These are phyloP conservation scores for Fusarium sp. DNA, from an alignment of 2,329 filamentous ascomycete genomes.

Conservation along the genomic window DNA sequence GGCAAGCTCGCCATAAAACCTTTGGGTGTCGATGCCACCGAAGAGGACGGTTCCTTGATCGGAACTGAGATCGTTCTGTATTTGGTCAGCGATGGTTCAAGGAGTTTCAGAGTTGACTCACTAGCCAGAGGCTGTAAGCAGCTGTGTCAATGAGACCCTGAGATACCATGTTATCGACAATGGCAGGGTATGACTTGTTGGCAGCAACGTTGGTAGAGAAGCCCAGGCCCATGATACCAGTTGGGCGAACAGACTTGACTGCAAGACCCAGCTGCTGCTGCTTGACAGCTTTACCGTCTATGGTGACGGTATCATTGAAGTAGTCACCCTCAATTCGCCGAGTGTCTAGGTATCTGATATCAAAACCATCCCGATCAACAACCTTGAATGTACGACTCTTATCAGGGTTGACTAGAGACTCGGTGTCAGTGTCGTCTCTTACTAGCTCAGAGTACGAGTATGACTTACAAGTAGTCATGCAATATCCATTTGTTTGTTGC, in stretches of 20 bases:
- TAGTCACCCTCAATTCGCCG: slow-evolving; percentile 67
- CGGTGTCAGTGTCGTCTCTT: neutral
- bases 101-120: slow-evolving; percentile 38
- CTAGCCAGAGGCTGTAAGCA: slow-evolving; percentile 76
- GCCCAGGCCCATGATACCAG: slow-evolving; percentile 69
- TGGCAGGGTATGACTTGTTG: slow-evolving; percentile 60
- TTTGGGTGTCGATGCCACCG: slow-evolving; percentile 80
- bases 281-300: slow-evolving; percentile 60
- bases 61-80: slow-evolving; percentile 68
- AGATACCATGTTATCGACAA: slow-evolving; percentile 72
- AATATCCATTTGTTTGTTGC: slow-evolving; percentile 51
- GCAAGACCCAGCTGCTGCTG: slow-evolving; percentile 68
- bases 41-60: slow-evolving; percentile 79
- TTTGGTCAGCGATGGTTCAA: slow-evolving; percentile 11
- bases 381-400: slow-evolving; percentile 61
- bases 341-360: slow-evolving; percentile 70
- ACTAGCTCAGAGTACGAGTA: neutral
- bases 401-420: slow-evolving; percentile 52
- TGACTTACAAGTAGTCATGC: slow-evolving; percentile 53
- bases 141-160: slow-evolving; percentile 70
- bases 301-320: slow-evolving; percentile 65
- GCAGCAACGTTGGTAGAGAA: slow-evolving; percentile 64
- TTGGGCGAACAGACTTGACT: slow-evolving; percentile 58
- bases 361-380: slow-evolving; percentile 59
- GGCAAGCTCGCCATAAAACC: slow-evolving; percentile 68